Evolutionary conservation across 1,139 yeast species (phyloP).

Genomic region (Candida dubliniensis): DNA sequence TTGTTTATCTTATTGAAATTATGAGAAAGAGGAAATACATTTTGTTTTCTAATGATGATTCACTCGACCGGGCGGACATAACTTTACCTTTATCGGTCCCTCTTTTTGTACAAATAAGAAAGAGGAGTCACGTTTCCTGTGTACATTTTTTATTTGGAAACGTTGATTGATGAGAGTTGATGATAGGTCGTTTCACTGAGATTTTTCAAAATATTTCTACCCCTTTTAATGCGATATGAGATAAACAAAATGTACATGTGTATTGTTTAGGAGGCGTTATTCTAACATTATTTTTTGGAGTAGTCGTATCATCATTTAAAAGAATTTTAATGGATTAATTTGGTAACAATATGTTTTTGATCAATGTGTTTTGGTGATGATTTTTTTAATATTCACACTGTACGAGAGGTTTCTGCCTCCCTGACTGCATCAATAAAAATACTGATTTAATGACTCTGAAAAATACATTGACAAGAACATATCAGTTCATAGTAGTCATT

Average conservation of each 20-base stretch:
- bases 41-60: constrained; percentile 48
- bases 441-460: constrained; percentile 85
- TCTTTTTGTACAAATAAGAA: constrained; percentile 42
- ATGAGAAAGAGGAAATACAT: background rate
- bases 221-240: background rate
- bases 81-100: constrained; percentile 44
- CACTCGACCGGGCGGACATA: constrained; percentile 86
- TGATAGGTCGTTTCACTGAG: constrained; percentile 60
- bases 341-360: background rate
- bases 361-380: constrained; percentile 43
- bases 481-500: background rate
- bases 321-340: constrained; percentile 1
- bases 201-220: background rate
- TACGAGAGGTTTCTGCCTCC: constrained; percentile 52
- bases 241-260: background rate
- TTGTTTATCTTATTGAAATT: constrained; percentile 3
- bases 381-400: constrained; percentile 61
- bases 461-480: constrained; percentile 5
- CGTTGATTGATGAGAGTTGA: constrained; percentile 57
- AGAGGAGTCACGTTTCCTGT: constrained; percentile 63
- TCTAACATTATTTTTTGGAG: background rate
- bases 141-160: constrained; percentile 58
- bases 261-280: background rate
- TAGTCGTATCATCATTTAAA: background rate
- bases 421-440: constrained; percentile 51